Evolutionary conservation across 2,329 filamentous ascomycete species (phyloP).

Genomic region (Xylariales sp.): DNA sequence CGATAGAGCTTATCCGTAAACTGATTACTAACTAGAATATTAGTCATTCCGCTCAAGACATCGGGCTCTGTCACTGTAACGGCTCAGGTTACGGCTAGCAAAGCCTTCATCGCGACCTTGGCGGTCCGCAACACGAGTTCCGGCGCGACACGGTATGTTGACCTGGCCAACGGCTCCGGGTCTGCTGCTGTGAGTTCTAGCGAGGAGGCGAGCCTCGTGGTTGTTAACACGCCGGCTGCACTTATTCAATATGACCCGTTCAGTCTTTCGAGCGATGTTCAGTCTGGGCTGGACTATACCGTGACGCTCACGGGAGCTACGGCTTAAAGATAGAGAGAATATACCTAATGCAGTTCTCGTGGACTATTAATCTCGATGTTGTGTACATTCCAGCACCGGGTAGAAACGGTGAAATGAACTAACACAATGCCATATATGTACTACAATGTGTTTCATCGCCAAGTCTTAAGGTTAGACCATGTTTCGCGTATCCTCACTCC

Average conservation of each 20-base stretch:
- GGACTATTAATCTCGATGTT: background rate
- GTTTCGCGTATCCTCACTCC: background rate
- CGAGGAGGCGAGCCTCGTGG: slow-evolving; percentile 59
- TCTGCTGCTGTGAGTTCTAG: slow-evolving; percentile 51
- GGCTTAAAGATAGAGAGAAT: slow-evolving; percentile 24
- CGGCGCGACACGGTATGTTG: slow-evolving; percentile 52
- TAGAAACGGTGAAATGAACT: background rate
- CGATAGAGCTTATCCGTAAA: background rate
- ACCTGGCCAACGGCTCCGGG: slow-evolving; percentile 51
- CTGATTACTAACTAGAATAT: background rate
- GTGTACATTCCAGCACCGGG: too few species aligned
- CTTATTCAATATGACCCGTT: slow-evolving; percentile 60
- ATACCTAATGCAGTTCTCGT: background rate
- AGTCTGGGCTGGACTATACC: slow-evolving; percentile 54
- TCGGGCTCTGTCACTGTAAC: slow-evolving; percentile 55
- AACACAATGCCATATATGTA: background rate
- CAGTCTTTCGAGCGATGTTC: slow-evolving; percentile 52
- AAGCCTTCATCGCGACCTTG: slow-evolving; percentile 56
- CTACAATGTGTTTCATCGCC: background rate
- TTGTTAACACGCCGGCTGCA: slow-evolving; percentile 60
- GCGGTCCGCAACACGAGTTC: slow-evolving; percentile 51
- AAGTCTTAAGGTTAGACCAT: background rate
- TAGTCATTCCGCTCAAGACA: slow-evolving; percentile 34
- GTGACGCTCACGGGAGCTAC: slow-evolving; percentile 44
- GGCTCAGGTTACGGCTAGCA: slow-evolving; percentile 48